Percentiles rank a stretch among this genome's conserved stretches.
Evolutionary conservation across 441 rosid genomes (phyloP).

Genomic region (Sinapis alba): DNA sequence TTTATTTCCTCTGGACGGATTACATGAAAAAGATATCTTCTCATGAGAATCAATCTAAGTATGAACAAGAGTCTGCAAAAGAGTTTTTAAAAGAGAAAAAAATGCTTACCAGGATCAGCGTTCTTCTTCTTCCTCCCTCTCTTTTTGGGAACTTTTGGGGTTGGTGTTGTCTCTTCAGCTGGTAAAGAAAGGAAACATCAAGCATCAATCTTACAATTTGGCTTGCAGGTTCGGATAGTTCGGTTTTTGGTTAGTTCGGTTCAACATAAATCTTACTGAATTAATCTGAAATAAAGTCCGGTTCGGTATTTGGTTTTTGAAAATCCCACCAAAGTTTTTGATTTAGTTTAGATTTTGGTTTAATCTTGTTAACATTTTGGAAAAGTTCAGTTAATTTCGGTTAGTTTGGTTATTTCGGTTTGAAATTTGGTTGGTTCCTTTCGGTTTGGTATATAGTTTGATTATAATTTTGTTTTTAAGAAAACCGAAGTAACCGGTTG

Average conservation of each 20-base stretch:
- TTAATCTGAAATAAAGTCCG: not conserved
- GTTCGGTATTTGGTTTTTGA: not conserved
- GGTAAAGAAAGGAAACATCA: not conserved
- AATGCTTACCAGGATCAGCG: conserved; percentile 69
- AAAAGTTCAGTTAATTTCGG: not conserved
- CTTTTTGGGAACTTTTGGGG: conserved; percentile 52
- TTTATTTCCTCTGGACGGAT: conserved; percentile 55
- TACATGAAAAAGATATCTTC: not conserved
- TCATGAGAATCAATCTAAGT: not conserved
- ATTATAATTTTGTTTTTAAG: not conserved
- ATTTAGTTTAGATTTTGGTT: not conserved
- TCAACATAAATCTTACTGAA: not conserved
- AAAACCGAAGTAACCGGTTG: not conserved
- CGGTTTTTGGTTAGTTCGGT: not conserved
- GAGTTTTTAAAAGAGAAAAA: conserved; percentile 14
- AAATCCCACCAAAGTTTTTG: not conserved
- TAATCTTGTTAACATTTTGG: not conserved
- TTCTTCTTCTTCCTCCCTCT: conserved; percentile 80
- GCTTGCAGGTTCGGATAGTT: not conserved
- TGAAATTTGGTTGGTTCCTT: not conserved
- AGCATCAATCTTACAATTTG: not conserved
- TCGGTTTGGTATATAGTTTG: not conserved
- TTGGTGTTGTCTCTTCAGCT: conserved; percentile 40
- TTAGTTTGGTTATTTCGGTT: not conserved
- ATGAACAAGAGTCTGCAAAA: not conserved